Base-by-base conservation (phyloP, 768 basidiomycete species). In the Psilocybe cyanescens region DNA sequence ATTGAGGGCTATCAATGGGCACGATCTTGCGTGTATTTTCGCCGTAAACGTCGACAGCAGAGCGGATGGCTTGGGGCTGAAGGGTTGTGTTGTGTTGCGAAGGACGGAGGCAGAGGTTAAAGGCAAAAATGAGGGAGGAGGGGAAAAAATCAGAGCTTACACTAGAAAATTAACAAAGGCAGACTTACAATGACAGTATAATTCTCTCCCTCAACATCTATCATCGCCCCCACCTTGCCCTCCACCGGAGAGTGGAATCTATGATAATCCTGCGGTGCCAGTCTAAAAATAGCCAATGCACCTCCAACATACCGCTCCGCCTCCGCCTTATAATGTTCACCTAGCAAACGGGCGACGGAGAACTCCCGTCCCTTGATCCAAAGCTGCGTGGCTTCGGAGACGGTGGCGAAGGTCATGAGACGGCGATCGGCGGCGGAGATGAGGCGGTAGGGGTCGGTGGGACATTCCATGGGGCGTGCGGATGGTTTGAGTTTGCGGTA, bases 361-460 rank as follows among this genome's bases (percentile, higher is more conserved):
- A 99, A 99, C 67, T 97, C 95, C 46, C 95, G 87, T 3, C 97
- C 97, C 70, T 99, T 98, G 77, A 99, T 97, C 97, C 97, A 99
- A 0, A 99, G 77, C 24, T 82, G 80, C 2, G 95, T 97, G 1
- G 97, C 97, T 58, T 94, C 92, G 51, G 76, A 78, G 7, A 97
- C 89, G 0, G 87, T 90, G 73, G 92, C 89, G 74, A 99, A 99
- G 1, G 90, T 86, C 90, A 98, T 95, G 62, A 97, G 83, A 17
- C 97, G 90, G 71, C 93, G 97, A 78, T 99, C 97, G 1, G 96
- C 97, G n/a, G 86, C 88, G 59, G 89, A 91, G 59, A 98, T 92
- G 11, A 97, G 80, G 7, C 89, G 86, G 51, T 79, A 83, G 0
- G 93, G 89, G 71, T 99, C 86, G 1, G 90, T 83, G 0, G 88